Base-by-base conservation (phyloP, 2,329 filamentous ascomycete genomes). In the Apiospora arundinis region DNA sequence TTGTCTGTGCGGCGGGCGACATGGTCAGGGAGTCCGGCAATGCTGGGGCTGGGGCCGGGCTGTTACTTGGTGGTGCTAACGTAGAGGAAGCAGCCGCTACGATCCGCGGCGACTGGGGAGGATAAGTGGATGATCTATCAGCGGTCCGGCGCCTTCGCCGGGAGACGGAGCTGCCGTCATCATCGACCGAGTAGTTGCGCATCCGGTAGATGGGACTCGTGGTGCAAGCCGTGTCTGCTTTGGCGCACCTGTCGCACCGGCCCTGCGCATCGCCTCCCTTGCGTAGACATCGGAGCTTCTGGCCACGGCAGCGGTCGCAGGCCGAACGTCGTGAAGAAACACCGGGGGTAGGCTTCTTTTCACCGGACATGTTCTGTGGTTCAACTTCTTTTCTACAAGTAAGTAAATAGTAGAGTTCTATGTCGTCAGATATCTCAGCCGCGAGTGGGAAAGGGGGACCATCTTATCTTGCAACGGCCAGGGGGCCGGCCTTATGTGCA, bases 181-280 rank as follows among this genome's bases (percentile, higher is more conserved):
- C 40, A 8, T 42, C 60, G 1, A 42, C 68, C 12, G 52, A 42
- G 37, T 60, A 69, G 52, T 52, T 60, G 28, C 68, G 68, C 52
- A 69, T 69, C 12, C 68, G 68, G 42, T 69, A 69, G 25, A 69
- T 69, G n/a, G 68, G 68, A n/a, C 68, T 69, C 8, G 68, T 69
- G 18, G 45, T 28, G 45, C 68, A 69, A 11, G 52, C 28, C 44
- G 68, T 49, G 21, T 65, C 52, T 25, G 68, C 68, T 23, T 65
- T 52, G 32, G n/a, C 45, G 52, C 68, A 69, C 37, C 68, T 52
- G 52, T 69, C 68, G 40, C 68, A 69, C 32, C 68, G 68, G 37
- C 37, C 49, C 52, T 65, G 68, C 18, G 56, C 32, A 23, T 69
- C 68, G 18, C 37, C 37, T 60, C n/a, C 49, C 40, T 69, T 42